These are phyloP conservation scores for Exophiala bonariae DNA, from an alignment of 2,329 filamentous ascomycete genomes.

Conservation along the genomic window DNA sequence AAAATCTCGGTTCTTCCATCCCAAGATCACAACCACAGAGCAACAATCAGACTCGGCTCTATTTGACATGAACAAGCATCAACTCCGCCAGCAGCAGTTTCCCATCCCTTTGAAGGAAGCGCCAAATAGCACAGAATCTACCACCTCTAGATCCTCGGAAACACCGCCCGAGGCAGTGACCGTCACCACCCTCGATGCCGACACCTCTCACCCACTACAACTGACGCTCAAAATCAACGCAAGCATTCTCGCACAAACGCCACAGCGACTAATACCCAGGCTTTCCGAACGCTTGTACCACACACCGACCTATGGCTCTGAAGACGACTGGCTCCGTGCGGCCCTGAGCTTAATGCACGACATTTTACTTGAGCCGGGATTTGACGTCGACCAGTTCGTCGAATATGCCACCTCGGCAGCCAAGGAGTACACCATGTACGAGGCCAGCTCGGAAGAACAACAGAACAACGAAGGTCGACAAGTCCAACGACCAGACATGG, in stretches of 20 bases:
- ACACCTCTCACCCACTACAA: slow-evolving; percentile 1
- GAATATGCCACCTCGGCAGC: slow-evolving; percentile 12
- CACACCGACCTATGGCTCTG: slow-evolving; percentile 21
- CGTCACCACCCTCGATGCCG: neutral
- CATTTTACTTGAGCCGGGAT: slow-evolving; percentile 10
- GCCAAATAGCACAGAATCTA: neutral
- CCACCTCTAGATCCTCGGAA: neutral
- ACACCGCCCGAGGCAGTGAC: neutral
- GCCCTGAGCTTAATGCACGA: slow-evolving; percentile 11
- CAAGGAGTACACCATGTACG: slow-evolving; percentile 11
- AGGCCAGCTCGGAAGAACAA: neutral
- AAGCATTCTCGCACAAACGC: slow-evolving; percentile 1
- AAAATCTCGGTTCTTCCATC: slow-evolving; percentile 11
- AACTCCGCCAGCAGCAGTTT: slow-evolving; percentile 21
- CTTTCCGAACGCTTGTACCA: slow-evolving; percentile 10
- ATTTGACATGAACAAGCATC: slow-evolving; percentile 23
- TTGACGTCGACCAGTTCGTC: slow-evolving; percentile 11
- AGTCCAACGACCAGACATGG: neutral
- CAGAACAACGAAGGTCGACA: neutral
- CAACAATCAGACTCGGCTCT: slow-evolving; percentile 6
- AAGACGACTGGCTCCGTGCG: slow-evolving; percentile 23
- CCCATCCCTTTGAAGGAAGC: slow-evolving; percentile 6
- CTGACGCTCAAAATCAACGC: slow-evolving; percentile 15
- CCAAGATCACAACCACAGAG: neutral
- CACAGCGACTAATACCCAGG: slow-evolving; percentile 9